Percentiles rank a stretch among this genome's conserved stretches.
These are phyloP conservation scores for Penicillium canariense DNA, from an alignment of 495 filamentous ascomycete species.

Conservation along the genomic window DNA sequence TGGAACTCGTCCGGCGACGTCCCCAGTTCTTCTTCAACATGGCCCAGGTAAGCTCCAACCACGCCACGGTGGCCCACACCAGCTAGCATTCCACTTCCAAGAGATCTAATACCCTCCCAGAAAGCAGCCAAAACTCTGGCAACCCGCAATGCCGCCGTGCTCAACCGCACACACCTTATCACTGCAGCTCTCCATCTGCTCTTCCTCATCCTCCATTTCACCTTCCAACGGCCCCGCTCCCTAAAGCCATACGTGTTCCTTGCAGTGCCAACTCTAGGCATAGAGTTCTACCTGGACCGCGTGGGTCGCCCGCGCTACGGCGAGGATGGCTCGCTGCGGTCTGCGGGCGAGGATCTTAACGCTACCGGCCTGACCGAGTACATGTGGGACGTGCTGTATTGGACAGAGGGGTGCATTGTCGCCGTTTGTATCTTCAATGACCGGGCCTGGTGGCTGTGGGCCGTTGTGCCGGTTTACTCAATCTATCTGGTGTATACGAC, in stretches of 20 bases:
- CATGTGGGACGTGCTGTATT: slow-evolving; percentile 95
- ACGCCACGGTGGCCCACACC: background rate
- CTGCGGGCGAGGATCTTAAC: slow-evolving; percentile 82
- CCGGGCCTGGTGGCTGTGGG: slow-evolving; percentile 73
- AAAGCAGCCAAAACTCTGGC: slow-evolving; percentile 95
- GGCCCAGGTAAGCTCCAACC: slow-evolving; percentile 34
- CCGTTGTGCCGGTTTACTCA: slow-evolving; percentile 67
- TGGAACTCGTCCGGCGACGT: background rate
- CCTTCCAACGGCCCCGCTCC: slow-evolving; percentile 65
- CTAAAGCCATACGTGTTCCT: slow-evolving; percentile 69
- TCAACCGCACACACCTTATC: slow-evolving; percentile 78
- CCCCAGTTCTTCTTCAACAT: slow-evolving; percentile 16
- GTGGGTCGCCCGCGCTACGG: slow-evolving; percentile 75
- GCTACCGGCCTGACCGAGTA: slow-evolving; percentile 91
- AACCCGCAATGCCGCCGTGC: slow-evolving; percentile 66
- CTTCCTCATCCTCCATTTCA: slow-evolving; percentile 68
- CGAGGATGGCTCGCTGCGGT: slow-evolving; percentile 63
- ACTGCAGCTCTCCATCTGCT: slow-evolving; percentile 65
- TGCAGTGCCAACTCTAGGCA: slow-evolving; percentile 67
- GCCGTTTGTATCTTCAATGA: slow-evolving; percentile 69
- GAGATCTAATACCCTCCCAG: slow-evolving; percentile 40
- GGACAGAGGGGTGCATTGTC: slow-evolving; percentile 71
- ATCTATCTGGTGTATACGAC: slow-evolving; percentile 64
- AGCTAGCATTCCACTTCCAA: background rate
- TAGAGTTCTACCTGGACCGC: slow-evolving; percentile 80